phyloP scores from a whole-genome alignment of 1,139 yeast genomes.

The Yamadazyma trypodendri region DNA sequence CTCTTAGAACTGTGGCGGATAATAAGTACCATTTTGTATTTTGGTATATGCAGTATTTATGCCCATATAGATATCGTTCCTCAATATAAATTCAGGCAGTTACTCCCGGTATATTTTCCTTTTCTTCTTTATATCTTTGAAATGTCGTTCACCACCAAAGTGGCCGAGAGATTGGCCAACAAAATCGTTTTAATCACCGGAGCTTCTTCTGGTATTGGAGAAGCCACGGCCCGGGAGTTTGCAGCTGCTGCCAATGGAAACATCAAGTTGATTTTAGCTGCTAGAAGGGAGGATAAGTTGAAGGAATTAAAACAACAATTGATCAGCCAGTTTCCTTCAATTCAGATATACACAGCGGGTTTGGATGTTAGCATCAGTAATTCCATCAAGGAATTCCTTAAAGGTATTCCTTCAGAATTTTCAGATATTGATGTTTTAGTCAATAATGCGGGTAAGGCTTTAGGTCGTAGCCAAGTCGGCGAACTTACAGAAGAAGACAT shows the following conservation, averaged over 20 bases:
- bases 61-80: too few relatives aligned
- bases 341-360: slow-evolving; percentile 46
- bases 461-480: slow-evolving; percentile 40
- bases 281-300: slow-evolving; percentile 63
- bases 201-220: slow-evolving; percentile 56
- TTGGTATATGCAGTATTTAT: too few relatives aligned
- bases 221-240: slow-evolving; percentile 73
- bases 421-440: slow-evolving; percentile 39
- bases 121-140: neutral
- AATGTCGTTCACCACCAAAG: slow-evolving; percentile 44
- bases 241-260: slow-evolving; percentile 68
- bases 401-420: slow-evolving; percentile 46
- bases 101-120: too few relatives aligned
- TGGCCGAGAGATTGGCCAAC: slow-evolving; percentile 45
- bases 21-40: too few relatives aligned
- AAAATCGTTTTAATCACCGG: slow-evolving; percentile 37
- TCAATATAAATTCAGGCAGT: too few relatives aligned
- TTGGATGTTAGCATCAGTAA: slow-evolving; percentile 62
- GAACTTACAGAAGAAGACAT: slow-evolving; percentile 32
- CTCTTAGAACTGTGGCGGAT: too few relatives aligned
- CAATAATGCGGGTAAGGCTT: slow-evolving; percentile 46
- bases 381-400: slow-evolving; percentile 53
- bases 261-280: slow-evolving; percentile 63
- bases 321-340: slow-evolving; percentile 42
- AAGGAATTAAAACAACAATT: slow-evolving; percentile 47